Conservation (phyloP, 2,329 filamentous ascomycete genomes). For the Coniochaeta ligniaria region DNA sequence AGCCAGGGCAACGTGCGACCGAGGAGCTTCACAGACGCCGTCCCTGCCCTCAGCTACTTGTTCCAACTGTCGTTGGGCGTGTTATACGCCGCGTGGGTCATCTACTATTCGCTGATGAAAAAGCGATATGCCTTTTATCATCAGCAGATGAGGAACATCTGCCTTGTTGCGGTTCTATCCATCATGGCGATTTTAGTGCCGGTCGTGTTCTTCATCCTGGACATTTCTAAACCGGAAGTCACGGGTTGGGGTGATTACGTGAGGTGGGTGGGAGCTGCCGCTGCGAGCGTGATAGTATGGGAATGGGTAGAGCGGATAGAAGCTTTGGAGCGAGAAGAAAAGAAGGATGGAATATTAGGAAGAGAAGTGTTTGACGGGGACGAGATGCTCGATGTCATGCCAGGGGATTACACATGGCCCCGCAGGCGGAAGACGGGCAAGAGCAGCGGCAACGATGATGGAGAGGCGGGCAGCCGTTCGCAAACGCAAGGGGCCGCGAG, state of each 20-base stretch:
- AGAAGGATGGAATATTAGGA: conserved; percentile 86
- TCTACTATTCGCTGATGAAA: conserved; percentile 90
- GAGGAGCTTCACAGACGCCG: conserved; percentile 75
- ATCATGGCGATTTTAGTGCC: conserved; percentile 78
- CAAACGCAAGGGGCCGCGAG: conserved; percentile 11
- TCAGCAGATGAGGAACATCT: conserved; percentile 82
- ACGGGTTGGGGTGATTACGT: conserved; percentile 94
- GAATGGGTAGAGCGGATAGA: conserved; percentile 97
- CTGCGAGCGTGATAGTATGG: conserved; percentile 95
- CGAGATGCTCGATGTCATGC: conserved; percentile 70
- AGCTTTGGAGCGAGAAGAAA: conserved; percentile 83
- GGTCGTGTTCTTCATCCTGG: conserved; percentile 87
- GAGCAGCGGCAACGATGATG: conserved; percentile 17
- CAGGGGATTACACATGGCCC: conserved; percentile 42
- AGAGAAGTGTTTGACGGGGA: conserved; percentile 91
- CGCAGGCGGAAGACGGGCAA: conserved; percentile 25
- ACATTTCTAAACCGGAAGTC: conserved; percentile 78
- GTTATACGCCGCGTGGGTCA: conserved; percentile 86
- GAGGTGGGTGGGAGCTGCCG: conserved; percentile 90
- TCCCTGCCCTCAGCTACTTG: conserved; percentile 84
- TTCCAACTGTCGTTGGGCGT: conserved; percentile 83
- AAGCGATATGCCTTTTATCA: conserved; percentile 88
- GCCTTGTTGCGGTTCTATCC: conserved; percentile 71
- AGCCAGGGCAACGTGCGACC: conserved; percentile 51
- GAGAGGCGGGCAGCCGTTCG: conserved; percentile 16